Base-by-base conservation (phyloP, 257 asterid species). In the Jasminum sambac region DNA sequence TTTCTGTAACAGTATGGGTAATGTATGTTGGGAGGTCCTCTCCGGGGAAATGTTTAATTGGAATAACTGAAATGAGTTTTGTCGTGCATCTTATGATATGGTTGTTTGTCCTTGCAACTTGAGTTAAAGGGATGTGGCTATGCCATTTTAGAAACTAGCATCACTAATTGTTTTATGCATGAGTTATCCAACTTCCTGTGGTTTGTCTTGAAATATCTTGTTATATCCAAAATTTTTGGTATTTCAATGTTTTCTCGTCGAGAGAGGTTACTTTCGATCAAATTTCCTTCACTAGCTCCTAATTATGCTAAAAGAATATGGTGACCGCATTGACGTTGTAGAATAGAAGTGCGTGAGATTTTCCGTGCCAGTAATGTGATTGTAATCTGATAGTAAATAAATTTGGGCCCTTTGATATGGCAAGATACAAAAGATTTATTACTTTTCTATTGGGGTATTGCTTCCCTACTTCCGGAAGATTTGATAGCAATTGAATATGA, bases 51-150 rank as follows among this genome's bases (percentile, higher is more conserved):
- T 77, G 48, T 67, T 40, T 6, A 52, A 24, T 17, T 34, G 46
- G 37, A n/a, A 16, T n/a, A 55, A 57, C 64, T 39, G 40, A 57
- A 52, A 61, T 41, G 40, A 26, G 64, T 41, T n/a, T n/a, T 58
- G 46, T 76, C 8, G 19, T 12, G 68, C 26, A 42, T 11, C 16
- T 52, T 36, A 64, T 11, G 37, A 24, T 58, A 11, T n/a, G 66
- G 37, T 11, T 62, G 66, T 34, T 63, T 26, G 24, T 40, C 34
- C 34, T 55, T 55, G 30, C 0, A 30, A 30, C 36, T 55, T 55
- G 14, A 19, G 9, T 55, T 55, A 21, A 3, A 26, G n/a, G 7
- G 62, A 48, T 16, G n/a, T 23, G 62, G 62, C 19, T 55, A 23
- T 8, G 21, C 23, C 4, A 55, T 55, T 9, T 14, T 0, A 55